A percentile compares a stretch with the other conserved stretches of the same genome.
phyloP scores from a whole-genome alignment of 225 moss, liverwort and hornwort genomes.

The Sphagnum tenellum region DNA sequence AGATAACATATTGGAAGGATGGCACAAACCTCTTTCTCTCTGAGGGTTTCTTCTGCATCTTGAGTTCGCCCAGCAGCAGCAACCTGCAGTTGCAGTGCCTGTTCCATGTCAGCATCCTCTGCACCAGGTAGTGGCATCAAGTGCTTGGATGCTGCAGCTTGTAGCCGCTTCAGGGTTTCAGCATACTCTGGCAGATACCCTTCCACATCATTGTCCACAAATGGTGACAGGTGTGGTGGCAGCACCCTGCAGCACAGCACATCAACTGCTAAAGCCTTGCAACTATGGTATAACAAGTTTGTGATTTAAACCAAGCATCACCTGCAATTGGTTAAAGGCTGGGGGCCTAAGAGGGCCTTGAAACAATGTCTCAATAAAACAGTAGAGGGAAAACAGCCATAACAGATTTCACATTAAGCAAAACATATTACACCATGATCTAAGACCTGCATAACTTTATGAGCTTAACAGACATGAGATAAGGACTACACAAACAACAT shows the following conservation, averaged over 20 bases:
- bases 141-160: conserved; percentile 34
- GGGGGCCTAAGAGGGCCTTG: too few relatives aligned
- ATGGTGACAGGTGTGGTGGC: conserved; percentile 88
- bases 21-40: conserved; percentile 16
- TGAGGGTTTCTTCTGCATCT: conserved; percentile 15
- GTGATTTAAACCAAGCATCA: too few relatives aligned
- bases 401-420: too few relatives aligned
- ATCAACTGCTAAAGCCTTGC: neutral
- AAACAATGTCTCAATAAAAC: too few relatives aligned
- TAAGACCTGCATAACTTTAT: too few relatives aligned
- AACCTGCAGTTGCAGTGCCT: neutral
- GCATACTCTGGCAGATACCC: conserved; percentile 94
- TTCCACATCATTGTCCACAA: conserved; percentile 79
- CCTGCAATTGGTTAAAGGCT: too few relatives aligned
- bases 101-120: conserved; percentile 14
- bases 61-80: conserved; percentile 12
- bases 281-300: too few relatives aligned
- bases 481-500: too few relatives aligned
- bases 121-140: conserved; percentile 33
- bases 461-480: too few relatives aligned
- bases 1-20: neutral
- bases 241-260: conserved; percentile 28
- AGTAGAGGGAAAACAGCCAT: too few relatives aligned
- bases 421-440: too few relatives aligned
- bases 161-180: conserved; percentile 58